Base-by-base conservation (phyloP, 2,329 filamentous ascomycete species). In the Lecanicillium sp. region DNA sequence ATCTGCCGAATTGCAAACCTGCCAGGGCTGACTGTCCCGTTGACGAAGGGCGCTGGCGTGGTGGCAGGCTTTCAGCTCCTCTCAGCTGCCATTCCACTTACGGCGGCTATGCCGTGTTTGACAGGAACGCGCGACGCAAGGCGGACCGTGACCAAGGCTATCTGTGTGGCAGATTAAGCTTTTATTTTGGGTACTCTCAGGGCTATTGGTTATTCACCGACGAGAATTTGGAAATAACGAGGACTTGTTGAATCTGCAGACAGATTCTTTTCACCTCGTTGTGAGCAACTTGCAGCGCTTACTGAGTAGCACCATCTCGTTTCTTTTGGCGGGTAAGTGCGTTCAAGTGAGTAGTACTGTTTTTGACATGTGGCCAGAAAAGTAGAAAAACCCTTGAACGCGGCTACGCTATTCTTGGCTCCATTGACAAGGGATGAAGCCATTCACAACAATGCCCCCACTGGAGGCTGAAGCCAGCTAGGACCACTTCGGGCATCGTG, bases 1-100 rank as follows among this genome's bases (percentile, higher is more conserved):
- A n/a, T n/a, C n/a, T n/a, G n/a, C 19, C 41, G 26, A 15, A 19
- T 17, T n/a, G 14, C 14, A 19, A 24, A 35, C 35, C 40, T 38
- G 30, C 12, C 29, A 40, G 27, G 29, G 27, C n/a, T 39, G 26
- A n/a, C 7, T 15, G 19, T 14, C 35, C 29, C 40, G 14, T 30
- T 20, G 37, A 12, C n/a, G 20, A 29, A 24, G 12, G 15, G 23
- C 27, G 43, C 43, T n/a, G 19, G 5, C 11, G 44, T 35, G 26
- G 44, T 37, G 36, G 44, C 21, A 47, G 44, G 44, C 44, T n/a
- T 47, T 47, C 44, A 47, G 44, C 44, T 27, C 26, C 21, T n/a
- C 40, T 47, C 44, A 47, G 44, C 44, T 47, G 27, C 21, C 33
- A 41, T 47, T 37, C 44, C 29, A 35, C 29, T 26, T 4, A n/a